Percentiles rank a stretch among this genome's conserved stretches.
Conservation (phyloP, 2,329 filamentous ascomycete species). For the Aspergillus flavus region DNA sequence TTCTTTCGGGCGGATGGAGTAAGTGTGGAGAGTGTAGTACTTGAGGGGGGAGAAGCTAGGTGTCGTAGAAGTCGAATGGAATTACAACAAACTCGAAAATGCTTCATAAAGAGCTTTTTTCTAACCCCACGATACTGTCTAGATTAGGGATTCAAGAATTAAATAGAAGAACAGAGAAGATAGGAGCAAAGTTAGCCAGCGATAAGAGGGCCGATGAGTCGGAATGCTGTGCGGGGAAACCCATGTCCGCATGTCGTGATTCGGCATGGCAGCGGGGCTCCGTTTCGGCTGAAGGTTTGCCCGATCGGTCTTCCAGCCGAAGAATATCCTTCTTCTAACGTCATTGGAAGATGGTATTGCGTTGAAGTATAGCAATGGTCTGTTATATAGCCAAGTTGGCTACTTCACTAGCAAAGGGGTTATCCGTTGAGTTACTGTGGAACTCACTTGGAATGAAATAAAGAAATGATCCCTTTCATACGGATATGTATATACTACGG, state of each 20-base stretch:
- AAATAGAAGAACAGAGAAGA: neutral
- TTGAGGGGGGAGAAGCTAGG: slow-evolving; percentile 16
- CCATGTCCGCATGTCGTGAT: slow-evolving; percentile 14
- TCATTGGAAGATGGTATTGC: neutral
- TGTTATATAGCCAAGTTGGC: neutral
- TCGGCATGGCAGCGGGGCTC: slow-evolving; percentile 9
- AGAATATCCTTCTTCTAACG: neutral
- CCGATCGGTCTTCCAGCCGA: slow-evolving; percentile 24
- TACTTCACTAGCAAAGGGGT: neutral
- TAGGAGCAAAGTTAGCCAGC: neutral
- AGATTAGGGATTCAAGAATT: neutral
- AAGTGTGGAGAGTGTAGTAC: slow-evolving; percentile 20
- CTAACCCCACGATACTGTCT: neutral
- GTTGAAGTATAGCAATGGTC: neutral
- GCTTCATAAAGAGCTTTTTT: slow-evolving; percentile 30
- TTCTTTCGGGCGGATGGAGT: slow-evolving; percentile 17
- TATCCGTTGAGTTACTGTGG: neutral
- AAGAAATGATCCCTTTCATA: neutral
- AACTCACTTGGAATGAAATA: neutral
- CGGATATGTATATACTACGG: neutral
- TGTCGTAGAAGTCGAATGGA: slow-evolving; percentile 29
- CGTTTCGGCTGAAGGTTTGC: slow-evolving; percentile 21
- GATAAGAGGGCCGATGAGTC: slow-evolving; percentile 10
- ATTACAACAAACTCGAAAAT: slow-evolving; percentile 23
- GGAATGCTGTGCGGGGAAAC: slow-evolving; percentile 23